Evolutionary conservation across 2,329 filamentous ascomycete species (phyloP), one percentile per base, ranked within the genome.

Genomic region (Dothiorella sarmentorum): DNA sequence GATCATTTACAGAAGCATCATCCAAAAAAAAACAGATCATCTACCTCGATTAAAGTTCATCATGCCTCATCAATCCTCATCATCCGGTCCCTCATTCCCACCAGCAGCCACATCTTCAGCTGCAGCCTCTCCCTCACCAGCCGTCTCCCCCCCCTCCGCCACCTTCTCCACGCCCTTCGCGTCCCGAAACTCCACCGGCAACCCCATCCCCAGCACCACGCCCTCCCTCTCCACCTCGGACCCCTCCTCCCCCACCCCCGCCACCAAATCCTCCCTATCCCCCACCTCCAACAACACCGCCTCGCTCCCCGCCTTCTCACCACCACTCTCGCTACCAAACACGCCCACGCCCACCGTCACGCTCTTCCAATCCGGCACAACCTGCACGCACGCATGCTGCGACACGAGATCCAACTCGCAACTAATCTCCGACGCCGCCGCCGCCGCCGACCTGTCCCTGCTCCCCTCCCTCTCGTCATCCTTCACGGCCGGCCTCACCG

Each of bases 381-480:
- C 89, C 51, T 87, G 75, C 1, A 97, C 81, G 37, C 85, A 87
- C 76, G 94, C 88, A 0, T 88, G 90, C 60, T 90, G 78, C 67
- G 90, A 94, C 65, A 84, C 80, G 66, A 88, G 89, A 68, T 97
- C 90, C 11, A 89, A 88, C 75, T 97, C 92, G 67, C 86, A 91
- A 2, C 73, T 82, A 65, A 80, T 65, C 4, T 65, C 60, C 7
- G 68, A 67, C 20, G 63, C 62, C 29, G 63, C 67, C 17, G 13
- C 22, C 24, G 20, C 35, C 6, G 3, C 35, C 4, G n/a, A n/a
- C n/a, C 53, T 63, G 37, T 58, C 52, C 15, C 47, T 62, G 62
- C 24, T 64, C 61, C 35, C 58, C 64, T 47, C 47, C 58, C 38
- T 60, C 60, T 62, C 61, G 44, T 18, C 62, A 62, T 60, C 65